Evolutionary conservation across 192 early-diverging fungal genomes (phyloP), one percentile per base, ranked within the genome.

Genomic region (Coemansia sp.): DNA sequence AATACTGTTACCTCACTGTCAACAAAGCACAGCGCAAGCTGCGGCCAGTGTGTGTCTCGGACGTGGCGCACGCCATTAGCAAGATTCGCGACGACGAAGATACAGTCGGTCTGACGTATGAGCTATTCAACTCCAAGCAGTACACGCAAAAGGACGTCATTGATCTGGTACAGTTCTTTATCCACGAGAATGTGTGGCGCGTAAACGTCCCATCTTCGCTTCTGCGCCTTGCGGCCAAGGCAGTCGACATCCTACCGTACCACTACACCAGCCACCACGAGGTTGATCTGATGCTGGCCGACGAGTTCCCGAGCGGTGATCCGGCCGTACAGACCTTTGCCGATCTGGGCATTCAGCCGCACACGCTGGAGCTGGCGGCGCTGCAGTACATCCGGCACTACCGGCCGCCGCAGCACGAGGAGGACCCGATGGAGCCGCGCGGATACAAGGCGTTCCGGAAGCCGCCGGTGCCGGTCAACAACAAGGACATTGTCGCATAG

Each of bases 11-110:
- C 49, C 54, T 72, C 52, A 75, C 67, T 2, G 75, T 79, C 57
- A 75, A 76, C 60, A 52, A 69, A 15, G 69, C 66, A 1, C 67
- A 64, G 59, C 75, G 77, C 24, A 76, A 67, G 56, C 66, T 84
- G 67, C 74, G 73, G 15, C 77, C 74, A 0, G 82, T 83, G 17
- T 72, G 90, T 74, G 90, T 89, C 12, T 80, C 86, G 25, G 96
- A 98, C 75, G 90, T 98, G 43, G 96, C 95, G 38, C 72, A 83
- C 51, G 94, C 87, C 37, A 86, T 98, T 61, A 88, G 89, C 58
- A 69, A 79, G 29, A 88, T 94, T 75, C 72, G 87, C 62, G 85
- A 84, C 35, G 88, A 90, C 70, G 87, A 89, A 56, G 76, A 81
- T 25, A 87, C 90, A 2, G 81, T 88, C 19, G 94, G 94, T 35